Evolutionary conservation across 192 early-diverging fungal species (phyloP), one percentile per base, ranked within the genome.

Genomic region (Rhizophagus prolifer): DNA sequence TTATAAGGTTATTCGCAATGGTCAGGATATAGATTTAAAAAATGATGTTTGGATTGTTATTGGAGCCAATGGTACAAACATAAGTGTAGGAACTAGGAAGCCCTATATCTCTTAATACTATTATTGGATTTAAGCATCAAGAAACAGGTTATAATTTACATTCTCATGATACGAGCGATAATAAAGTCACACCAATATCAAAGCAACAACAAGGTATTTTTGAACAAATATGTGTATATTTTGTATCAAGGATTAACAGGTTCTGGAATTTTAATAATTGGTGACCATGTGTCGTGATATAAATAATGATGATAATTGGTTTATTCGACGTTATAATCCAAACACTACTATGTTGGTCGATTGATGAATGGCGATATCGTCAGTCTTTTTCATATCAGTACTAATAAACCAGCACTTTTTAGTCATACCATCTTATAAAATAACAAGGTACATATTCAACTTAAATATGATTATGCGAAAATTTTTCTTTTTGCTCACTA

Each of bases 41-140:
- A 23, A 60, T 60, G 59, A 60, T 60, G 21, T 60, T 60, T 60
- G 59, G 59, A 60, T 19, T 60, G 16, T 60, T 60, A 60, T 60
- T 60, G 59, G 59, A 60, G 19, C 21, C 3, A 19, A 6, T 60
- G n/a, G 59, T 60, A 60, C 21, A 60, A 60, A 3, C 21, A 21
- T 25, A 60, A 60, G 3, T n/a, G n/a, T n/a, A n/a, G n/a, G n/a
- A n/a, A 19, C 2, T 19, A 1, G 59, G 0, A 60, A 60, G 21
- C 9, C n/a, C 21, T 23, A 21, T 60, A 2, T 21, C 19, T 25
- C 19, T 60, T 23, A 60, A 60, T 60, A 60, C 59, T 9, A 60
- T 23, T 60, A 9, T 60, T 60, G 59, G 59, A 60, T 60, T 60
- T 60, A 60, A 60, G 8, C 59, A 60, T 23, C 21, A 25, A 9